phyloP scores from a whole-genome alignment of 2,329 filamentous ascomycete genomes.

The Myotisia sp. region DNA sequence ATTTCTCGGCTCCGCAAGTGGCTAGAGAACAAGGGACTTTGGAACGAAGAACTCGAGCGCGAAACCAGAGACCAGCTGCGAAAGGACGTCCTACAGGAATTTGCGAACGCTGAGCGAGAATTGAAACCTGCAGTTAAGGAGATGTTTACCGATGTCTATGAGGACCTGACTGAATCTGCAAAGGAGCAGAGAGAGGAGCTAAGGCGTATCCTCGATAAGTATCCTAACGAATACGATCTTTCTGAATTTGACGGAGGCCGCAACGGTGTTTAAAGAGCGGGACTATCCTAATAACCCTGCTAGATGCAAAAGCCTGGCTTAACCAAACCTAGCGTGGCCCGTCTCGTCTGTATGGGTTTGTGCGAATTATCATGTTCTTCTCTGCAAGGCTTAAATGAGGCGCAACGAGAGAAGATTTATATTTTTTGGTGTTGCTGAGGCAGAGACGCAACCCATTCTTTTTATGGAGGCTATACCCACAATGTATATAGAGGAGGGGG shows the following conservation, averaged over 20 bases:
- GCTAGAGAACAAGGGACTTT: conserved; percentile 68
- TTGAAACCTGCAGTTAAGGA: conserved; percentile 40
- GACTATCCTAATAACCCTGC: too few relatives aligned
- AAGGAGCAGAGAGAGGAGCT: conserved; percentile 62
- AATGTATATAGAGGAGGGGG: too few relatives aligned
- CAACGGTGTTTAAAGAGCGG: conserved; percentile 44
- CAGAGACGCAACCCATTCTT: too few relatives aligned
- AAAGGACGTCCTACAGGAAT: conserved; percentile 68
- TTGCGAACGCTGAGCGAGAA: conserved; percentile 52
- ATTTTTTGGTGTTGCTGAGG: too few relatives aligned
- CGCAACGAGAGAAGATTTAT: too few relatives aligned
- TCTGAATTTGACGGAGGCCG: conserved; percentile 60
- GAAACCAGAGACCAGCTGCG: conserved; percentile 50
- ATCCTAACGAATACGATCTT: conserved; percentile 85
- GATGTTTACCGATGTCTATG: conserved; percentile 77
- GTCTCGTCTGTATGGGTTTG: too few relatives aligned
- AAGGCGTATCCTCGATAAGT: conserved; percentile 62
- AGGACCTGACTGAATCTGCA: conserved; percentile 67
- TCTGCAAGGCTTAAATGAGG: too few relatives aligned
- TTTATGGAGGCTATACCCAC: too few relatives aligned
- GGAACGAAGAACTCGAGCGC: conserved; percentile 74
- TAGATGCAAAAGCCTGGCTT: too few relatives aligned
- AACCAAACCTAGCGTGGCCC: too few relatives aligned
- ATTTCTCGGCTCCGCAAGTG: conserved; percentile 77
- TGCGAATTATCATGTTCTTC: too few relatives aligned